Percentiles rank a stretch among this genome's conserved stretches.
Evolutionary conservation across 2,329 filamentous ascomycete genomes (phyloP).

Genomic region (Botryotinia globosa): DNA sequence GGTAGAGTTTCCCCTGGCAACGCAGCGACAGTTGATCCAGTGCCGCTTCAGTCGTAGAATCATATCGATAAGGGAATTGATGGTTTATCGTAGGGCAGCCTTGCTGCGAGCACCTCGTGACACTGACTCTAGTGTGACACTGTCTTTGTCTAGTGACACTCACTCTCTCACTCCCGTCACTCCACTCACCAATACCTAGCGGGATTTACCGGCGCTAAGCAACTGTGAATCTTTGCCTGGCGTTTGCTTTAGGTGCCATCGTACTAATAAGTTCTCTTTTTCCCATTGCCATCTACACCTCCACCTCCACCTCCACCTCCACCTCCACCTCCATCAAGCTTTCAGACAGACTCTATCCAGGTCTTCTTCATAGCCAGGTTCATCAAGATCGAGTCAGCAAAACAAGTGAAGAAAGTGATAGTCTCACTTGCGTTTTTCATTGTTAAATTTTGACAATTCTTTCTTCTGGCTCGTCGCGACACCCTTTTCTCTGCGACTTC

Average conservation of each 20-base stretch:
- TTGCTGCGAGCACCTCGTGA: background rate
- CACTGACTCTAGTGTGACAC: background rate
- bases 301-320: background rate
- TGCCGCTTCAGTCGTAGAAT: background rate
- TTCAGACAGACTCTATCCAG: background rate
- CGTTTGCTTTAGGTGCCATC: background rate
- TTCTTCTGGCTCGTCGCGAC: conserved; percentile 4
- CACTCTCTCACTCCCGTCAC: background rate
- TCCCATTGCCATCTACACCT: background rate
- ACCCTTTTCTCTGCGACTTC: background rate
- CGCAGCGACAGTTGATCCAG: background rate
- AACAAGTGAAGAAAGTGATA: conserved; percentile 9
- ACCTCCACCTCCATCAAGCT: background rate
- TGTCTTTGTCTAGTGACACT: background rate
- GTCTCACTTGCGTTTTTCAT: conserved; percentile 14
- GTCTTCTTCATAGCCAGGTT: background rate
- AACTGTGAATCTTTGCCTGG: background rate
- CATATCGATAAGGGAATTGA: background rate
- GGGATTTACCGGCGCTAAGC: conserved; percentile 1
- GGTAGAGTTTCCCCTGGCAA: conserved; percentile 20
- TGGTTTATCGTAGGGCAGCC: background rate
- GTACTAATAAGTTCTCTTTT: conserved; percentile 7
- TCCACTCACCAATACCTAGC: background rate
- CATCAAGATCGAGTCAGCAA: background rate
- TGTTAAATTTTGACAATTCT: conserved; percentile 3